phyloP scores from a whole-genome alignment of 2,329 filamentous ascomycete genomes.

The Cladorrhinum sp. region DNA sequence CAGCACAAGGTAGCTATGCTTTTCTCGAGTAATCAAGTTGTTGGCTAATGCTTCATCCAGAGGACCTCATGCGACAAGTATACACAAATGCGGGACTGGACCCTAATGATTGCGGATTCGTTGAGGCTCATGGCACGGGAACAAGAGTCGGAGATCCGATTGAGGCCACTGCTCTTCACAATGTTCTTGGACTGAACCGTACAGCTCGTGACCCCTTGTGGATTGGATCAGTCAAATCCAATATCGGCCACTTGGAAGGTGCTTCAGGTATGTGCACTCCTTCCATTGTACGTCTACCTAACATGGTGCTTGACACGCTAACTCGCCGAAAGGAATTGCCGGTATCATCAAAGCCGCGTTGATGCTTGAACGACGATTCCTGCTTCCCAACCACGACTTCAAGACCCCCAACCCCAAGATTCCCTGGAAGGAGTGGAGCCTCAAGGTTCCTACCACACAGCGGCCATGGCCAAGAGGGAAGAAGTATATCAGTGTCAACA shows the following conservation, averaged over 20 bases:
- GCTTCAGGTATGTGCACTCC: conserved; percentile 35
- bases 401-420: conserved; percentile 48
- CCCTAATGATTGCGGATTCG: conserved; percentile 39
- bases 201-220: conserved; percentile 42
- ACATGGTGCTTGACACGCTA: neutral
- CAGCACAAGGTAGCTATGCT: conserved; percentile 42
- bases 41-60: conserved; percentile 23
- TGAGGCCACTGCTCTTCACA: conserved; percentile 49
- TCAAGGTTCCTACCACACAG: conserved; percentile 44
- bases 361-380: conserved; percentile 49
- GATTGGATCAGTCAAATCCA: conserved; percentile 49
- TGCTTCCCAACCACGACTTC: conserved; percentile 50
- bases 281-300: too few species aligned
- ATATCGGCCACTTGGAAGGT: conserved; percentile 51
- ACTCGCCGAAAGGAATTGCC: conserved; percentile 39
- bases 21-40: neutral
- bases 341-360: conserved; percentile 51
- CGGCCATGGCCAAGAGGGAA: conserved; percentile 47
- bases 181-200: conserved; percentile 40
- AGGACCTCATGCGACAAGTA: conserved; percentile 41
- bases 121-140: conserved; percentile 56
- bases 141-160: conserved; percentile 55
- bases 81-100: conserved; percentile 41
- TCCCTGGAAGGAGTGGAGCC: conserved; percentile 47
- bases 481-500: conserved; percentile 49